These are phyloP conservation scores for Cubamyces sp. DNA, from an alignment of 768 basidiomycete species.

Conservation along the genomic window DNA sequence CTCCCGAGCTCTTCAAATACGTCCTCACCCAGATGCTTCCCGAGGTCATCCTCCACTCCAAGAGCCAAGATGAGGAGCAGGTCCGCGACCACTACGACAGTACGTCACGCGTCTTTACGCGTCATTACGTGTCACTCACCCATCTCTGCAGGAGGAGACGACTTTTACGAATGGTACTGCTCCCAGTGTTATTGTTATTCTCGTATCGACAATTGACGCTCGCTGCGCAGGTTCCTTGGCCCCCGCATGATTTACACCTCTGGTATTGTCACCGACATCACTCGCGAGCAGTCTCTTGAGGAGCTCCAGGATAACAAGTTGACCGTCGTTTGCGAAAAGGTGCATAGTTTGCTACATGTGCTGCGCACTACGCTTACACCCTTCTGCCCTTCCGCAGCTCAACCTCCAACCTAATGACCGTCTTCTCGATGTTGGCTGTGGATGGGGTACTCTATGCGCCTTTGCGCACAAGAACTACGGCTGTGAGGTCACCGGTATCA, in stretches of 20 bases:
- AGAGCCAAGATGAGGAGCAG: constrained; percentile 91
- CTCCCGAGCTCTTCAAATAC: constrained; percentile 90
- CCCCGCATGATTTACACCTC: constrained; percentile 98
- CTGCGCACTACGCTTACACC: not conserved
- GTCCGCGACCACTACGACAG: constrained; percentile 96
- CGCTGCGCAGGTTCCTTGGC: constrained; percentile 75
- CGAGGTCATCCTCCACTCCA: constrained; percentile 93
- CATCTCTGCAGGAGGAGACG: constrained; percentile 71
- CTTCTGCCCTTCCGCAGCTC: constrained; percentile 42
- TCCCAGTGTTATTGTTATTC: not conserved
- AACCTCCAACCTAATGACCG: constrained; percentile 85
- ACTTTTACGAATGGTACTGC: constrained; percentile 87
- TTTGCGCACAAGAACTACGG: constrained; percentile 97
- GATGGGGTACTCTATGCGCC: constrained; percentile 95
- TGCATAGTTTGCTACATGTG: not conserved
- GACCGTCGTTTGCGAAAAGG: constrained; percentile 89
- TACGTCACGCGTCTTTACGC: constrained; percentile 39
- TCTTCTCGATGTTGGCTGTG: constrained; percentile 86
- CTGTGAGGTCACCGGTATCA: constrained; percentile 96
- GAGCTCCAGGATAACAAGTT: constrained; percentile 99
- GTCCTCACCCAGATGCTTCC: constrained; percentile 87
- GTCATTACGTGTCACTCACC: constrained; percentile 20
- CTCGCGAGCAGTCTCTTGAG: constrained; percentile 81
- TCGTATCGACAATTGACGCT: not conserved
- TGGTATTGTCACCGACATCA: constrained; percentile 77